Base-by-base conservation (phyloP, 176 grass and related monocot genomes). In the Dendrocalamus sinicus region DNA sequence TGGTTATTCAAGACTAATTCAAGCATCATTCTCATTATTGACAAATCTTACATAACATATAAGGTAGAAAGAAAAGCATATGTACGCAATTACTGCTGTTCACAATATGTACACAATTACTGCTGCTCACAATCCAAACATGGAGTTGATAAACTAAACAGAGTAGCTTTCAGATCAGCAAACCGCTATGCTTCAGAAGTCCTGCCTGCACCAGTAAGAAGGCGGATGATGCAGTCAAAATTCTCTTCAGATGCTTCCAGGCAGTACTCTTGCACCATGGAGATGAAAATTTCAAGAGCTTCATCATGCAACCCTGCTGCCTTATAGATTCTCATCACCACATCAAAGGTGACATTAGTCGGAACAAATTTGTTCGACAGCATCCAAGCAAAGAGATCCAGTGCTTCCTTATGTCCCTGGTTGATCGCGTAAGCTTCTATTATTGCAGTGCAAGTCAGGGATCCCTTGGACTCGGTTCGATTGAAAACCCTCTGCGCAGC, bases 371-470 rank as follows among this genome's bases (percentile, higher is more conserved):
- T 87, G 68, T 94, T 90, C 57, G 77, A 89, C 51, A 97, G 52
- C 85, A 97, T 92, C 89, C 83, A 90, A 74, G 90, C 88, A 88
- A 92, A 94, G 44, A 97, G 83, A 81, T 82, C 47, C 37, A 97
- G 67, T 53, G 92, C 95, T 58, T 97, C 95, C 80, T 83, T 80
- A 43, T 92, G 90, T 53, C 57, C 73, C 76, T 86, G 76, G 57
- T 91, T 97, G 40, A 77, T 65, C 8, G 85, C 88, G 40, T 95
- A 26, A 26, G 26, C 91, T 83, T 95, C 58, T 87, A 98, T 92
- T 83, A 98, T 93, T 72, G 91, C 76, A 43, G 89, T 93, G 85
- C 96, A 98, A 67, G 89, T 95, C 77, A 95, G 73, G 43, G 88
- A 90, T 78, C 92, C 92, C 74, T 94, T 94, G n/a, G 91, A 89